A percentile compares a stretch with the other conserved stretches of the same genome.
Evolutionary conservation across 306 rosid species (phyloP).

Genomic region (Psophocarpus tetragonolobus): DNA sequence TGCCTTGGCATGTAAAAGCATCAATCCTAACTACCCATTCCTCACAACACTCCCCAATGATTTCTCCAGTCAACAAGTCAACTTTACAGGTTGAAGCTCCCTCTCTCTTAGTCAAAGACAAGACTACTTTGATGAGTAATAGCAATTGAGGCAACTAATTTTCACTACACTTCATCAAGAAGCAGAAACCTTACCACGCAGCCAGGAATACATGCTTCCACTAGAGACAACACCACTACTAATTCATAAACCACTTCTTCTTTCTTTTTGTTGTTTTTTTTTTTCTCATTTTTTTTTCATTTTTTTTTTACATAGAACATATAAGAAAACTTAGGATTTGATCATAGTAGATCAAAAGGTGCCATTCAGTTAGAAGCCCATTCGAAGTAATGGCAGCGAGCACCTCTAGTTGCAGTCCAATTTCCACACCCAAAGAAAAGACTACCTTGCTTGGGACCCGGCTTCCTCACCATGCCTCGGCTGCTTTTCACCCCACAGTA

Average conservation of each 20-base stretch:
- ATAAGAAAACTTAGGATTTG: constrained; percentile 41
- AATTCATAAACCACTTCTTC: constrained; percentile 41
- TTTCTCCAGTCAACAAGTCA: constrained; percentile 71
- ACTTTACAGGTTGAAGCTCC: constrained; percentile 73
- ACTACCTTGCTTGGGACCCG: constrained; percentile 86
- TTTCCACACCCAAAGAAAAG: constrained; percentile 89
- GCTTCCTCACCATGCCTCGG: constrained; percentile 67
- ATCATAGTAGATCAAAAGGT: constrained; percentile 40
- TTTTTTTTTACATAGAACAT: constrained; percentile 43
- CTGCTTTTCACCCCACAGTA: constrained; percentile 86
- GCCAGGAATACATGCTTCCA: constrained; percentile 50
- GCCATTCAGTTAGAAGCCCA: constrained; percentile 71
- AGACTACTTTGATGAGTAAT: constrained; percentile 37
- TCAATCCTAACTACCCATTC: constrained; percentile 69
- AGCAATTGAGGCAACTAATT: constrained; percentile 53
- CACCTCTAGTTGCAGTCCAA: constrained; percentile 79
- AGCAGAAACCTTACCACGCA: constrained; percentile 57
- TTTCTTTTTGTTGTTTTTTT: background rate
- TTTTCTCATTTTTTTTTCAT: background rate
- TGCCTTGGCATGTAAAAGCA: constrained; percentile 60
- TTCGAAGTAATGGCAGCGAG: constrained; percentile 85
- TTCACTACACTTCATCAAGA: constrained; percentile 53
- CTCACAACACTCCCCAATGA: constrained; percentile 47
- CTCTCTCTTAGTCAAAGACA: constrained; percentile 36
- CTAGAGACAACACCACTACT: constrained; percentile 53